Conservation (phyloP, 176 grass and related monocot genomes). For the Melocanna baccifera region DNA sequence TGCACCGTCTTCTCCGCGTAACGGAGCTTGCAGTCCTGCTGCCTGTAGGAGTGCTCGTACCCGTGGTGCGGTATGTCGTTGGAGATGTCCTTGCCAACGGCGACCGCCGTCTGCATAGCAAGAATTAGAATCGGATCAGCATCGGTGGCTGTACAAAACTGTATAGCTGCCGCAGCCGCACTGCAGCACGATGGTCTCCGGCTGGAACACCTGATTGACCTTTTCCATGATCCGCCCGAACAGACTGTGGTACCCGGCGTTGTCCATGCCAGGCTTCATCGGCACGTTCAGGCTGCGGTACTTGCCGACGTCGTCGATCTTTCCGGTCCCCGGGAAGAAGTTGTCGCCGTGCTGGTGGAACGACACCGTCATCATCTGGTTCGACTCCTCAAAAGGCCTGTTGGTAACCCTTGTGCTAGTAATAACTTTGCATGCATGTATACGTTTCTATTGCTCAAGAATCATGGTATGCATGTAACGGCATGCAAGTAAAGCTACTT, state of each 20-base stretch:
- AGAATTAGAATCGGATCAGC: background rate
- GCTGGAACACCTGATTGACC: conserved; percentile 2
- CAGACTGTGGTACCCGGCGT: conserved; percentile 22
- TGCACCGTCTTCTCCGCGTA: conserved; percentile 1
- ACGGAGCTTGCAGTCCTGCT: conserved; percentile 25
- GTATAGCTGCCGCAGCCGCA: background rate
- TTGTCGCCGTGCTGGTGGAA: conserved; percentile 37
- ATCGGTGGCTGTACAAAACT: background rate
- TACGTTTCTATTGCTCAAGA: no score
- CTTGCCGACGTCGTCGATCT: conserved; percentile 25
- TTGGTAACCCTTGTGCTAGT: no score
- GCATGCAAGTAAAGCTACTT: no score
- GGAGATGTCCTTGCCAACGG: conserved; percentile 41
- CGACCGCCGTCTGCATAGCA: conserved; percentile 1
- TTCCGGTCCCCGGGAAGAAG: conserved; percentile 55
- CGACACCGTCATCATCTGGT: conserved; percentile 65
- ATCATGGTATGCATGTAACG: no score
- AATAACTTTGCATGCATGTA: no score
- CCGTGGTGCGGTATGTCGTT: conserved; percentile 26
- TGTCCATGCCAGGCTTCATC: conserved; percentile 48
- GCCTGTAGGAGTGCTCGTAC: background rate
- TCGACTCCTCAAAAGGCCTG: conserved; percentile 26
- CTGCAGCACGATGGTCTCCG: conserved; percentile 38
- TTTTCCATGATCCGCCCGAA: background rate
- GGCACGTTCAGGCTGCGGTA: conserved; percentile 63